Evolutionary conservation across 257 asterid genomes (phyloP), one percentile per base, ranked within the genome.

Genomic region (Oldenlandia corymbosa): DNA sequence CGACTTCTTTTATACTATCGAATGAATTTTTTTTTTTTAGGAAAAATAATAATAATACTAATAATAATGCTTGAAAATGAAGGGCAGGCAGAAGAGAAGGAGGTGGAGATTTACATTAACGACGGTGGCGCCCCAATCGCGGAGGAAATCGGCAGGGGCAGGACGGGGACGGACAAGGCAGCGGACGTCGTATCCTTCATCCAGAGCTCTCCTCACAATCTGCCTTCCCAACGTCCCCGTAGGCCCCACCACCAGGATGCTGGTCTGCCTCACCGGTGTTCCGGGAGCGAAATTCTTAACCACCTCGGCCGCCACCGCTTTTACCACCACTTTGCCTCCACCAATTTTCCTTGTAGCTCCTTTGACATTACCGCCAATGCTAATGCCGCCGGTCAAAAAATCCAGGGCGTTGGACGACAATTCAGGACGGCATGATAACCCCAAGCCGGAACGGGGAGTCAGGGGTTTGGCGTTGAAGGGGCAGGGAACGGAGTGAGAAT

Each of bases 41-140:
- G n/a, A n/a, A 34, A 9, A 34, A 34, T 34, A 34, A 4, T 34
- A 34, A 9, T 34, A 34, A 9, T 34, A 34, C 9, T 34, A 9
- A 34, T 3, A 34, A 34, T 34, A 3, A 34, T 34, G 6, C n/a
- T n/a, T n/a, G n/a, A n/a, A 34, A 34, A 9, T 34, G 39, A 34
- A 34, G 4, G 39, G 9, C 39, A 34, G 39, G 6, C 51, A n/a
- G 4, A 20, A 49, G 1, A 27, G 20, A 54, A 18, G 2, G 13
- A 18, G 26, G 7, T 18, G 30, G 5, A 28, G 17, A 18, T 1
- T 27, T 76, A 88, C 99, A 78, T 89, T 92, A 77, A 92, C 99
- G 57, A 92, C 97, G 16, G 94, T 87, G 41, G 97, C 96, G 30
- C 99, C 99, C 99, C 99, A 92, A 65, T 92, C 97, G 70, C 98